Evolutionary conservation across 805 yeast genomes (phyloP).

Genomic region (Metschnikowia picachoensis): DNA sequence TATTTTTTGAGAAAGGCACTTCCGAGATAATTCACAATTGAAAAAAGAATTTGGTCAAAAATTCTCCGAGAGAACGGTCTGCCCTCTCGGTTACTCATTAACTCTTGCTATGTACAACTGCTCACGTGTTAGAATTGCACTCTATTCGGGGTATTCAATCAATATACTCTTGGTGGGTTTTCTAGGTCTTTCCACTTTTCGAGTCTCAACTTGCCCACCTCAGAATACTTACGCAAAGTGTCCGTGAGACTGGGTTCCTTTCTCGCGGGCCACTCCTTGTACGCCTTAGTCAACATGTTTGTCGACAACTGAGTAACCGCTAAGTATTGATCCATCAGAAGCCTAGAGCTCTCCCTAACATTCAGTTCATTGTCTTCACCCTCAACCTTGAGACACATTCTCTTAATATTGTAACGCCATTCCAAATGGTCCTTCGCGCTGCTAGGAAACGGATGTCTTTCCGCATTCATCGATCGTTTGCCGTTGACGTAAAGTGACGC

Average conservation of each 20-base stretch:
- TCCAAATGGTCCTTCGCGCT: conserved; percentile 21
- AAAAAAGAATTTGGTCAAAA: too few relatives aligned
- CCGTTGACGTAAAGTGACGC: conserved; percentile 20
- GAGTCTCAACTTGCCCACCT: conserved; percentile 26
- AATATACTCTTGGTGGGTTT: conserved; percentile 17
- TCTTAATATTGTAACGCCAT: conserved; percentile 20
- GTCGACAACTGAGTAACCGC: conserved; percentile 11
- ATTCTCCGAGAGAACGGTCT: too few relatives aligned
- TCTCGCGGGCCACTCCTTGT: conserved; percentile 7
- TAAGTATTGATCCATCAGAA: conserved; percentile 12
- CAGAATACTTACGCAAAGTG: conserved; percentile 22
- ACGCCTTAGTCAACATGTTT: conserved; percentile 13
- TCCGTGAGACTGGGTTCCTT: conserved; percentile 8
- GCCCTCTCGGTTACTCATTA: neutral
- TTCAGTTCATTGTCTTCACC: neutral
- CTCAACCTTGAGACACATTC: conserved; percentile 2
- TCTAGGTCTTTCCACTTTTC: conserved; percentile 26
- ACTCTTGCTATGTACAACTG: neutral
- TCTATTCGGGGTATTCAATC: conserved; percentile 9
- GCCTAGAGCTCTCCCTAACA: neutral
- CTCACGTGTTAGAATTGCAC: neutral
- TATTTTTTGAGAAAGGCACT: too few relatives aligned
- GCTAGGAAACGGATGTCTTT: conserved; percentile 24
- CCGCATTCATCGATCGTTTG: conserved; percentile 1
- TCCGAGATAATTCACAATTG: too few relatives aligned